phyloP scores from a whole-genome alignment of 164 flowering plant genomes.

The Vitis vinifera region ASM3070453v1 NC_081818.1:23055501-23056000 shows the following conservation, averaged over 20 bases:
- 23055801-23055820: slow-evolving; percentile 40
- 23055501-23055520: slow-evolving; percentile 59
- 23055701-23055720: not conserved
- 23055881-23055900: slow-evolving; percentile 63
- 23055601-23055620: slow-evolving; percentile 52
- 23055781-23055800: slow-evolving; percentile 46
- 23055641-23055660: slow-evolving; percentile 41
- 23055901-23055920: slow-evolving; percentile 58
- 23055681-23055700: not conserved
- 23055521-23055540: slow-evolving; percentile 48
- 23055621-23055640: slow-evolving; percentile 49
- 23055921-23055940: not conserved
- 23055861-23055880: slow-evolving; percentile 52
- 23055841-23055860: slow-evolving; percentile 57
- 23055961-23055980: not conserved
- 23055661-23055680: slow-evolving; percentile 7
- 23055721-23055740: not conserved
- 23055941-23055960: not conserved
- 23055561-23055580: slow-evolving; percentile 49
- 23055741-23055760: slow-evolving; percentile 50
- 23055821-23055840: slow-evolving; percentile 52
- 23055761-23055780: slow-evolving; percentile 64
- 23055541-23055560: slow-evolving; percentile 59
- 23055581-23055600: slow-evolving; percentile 63
- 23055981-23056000: not conserved